A percentile compares a stretch with the other conserved stretches of the same genome.
Evolutionary conservation across 2,329 filamentous ascomycete species (phyloP).

Genomic region (Juglanconis sp.): DNA sequence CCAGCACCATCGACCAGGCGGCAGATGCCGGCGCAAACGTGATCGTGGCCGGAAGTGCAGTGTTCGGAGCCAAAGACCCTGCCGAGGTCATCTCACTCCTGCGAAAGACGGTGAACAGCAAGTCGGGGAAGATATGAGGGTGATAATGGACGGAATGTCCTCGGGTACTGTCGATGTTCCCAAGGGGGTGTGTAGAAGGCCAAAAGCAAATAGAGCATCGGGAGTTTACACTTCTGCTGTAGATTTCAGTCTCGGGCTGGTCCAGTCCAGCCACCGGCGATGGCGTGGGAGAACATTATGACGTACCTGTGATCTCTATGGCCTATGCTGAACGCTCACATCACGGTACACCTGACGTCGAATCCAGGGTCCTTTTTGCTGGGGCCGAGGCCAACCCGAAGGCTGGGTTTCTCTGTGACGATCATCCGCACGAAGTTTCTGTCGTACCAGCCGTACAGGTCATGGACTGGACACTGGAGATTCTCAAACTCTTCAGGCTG

Average conservation of each 20-base stretch:
- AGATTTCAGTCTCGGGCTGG: constrained; percentile 7
- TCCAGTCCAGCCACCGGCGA: not conserved
- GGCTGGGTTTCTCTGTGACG: constrained; percentile 37
- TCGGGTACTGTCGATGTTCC: not conserved
- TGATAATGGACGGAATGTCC: not conserved
- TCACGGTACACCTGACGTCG: constrained; percentile 34
- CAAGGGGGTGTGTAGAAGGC: not conserved
- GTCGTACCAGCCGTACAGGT: constrained; percentile 41
- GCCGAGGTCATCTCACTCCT: constrained; percentile 81
- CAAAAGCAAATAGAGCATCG: not conserved
- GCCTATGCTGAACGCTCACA: constrained; percentile 29
- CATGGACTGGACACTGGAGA: constrained; percentile 41
- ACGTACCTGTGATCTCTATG: not conserved
- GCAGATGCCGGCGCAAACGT: constrained; percentile 96
- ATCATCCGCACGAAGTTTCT: constrained; percentile 44
- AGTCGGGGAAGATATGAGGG: constrained; percentile 36
- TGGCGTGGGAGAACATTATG: not conserved
- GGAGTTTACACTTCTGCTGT: not conserved
- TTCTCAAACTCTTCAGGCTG: constrained; percentile 30
- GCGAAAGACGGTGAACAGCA: constrained; percentile 72
- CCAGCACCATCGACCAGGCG: constrained; percentile 86
- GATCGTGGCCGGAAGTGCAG: constrained; percentile 93
- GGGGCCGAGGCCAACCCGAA: constrained; percentile 48
- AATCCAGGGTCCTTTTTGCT: constrained; percentile 34
- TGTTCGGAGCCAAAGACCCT: constrained; percentile 89